Base-by-base conservation (phyloP, 108 stramenopile species). In the Cyclotella distinguenda region DNA sequence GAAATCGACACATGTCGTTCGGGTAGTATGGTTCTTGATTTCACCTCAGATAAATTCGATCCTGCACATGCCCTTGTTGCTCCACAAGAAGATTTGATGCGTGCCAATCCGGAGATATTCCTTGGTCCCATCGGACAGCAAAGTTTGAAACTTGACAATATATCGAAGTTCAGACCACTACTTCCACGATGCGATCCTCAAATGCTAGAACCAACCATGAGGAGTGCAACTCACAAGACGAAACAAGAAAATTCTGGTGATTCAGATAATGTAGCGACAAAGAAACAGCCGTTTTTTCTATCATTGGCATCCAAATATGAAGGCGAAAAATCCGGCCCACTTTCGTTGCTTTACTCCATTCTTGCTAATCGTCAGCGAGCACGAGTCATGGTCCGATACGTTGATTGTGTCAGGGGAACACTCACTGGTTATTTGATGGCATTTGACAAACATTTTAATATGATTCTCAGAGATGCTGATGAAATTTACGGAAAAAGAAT, bases 371-470 rank as follows among this genome's bases (percentile, higher is more conserved):
- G 68, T 32, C 79, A 84, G 57, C 71, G 84, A 12, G 70, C 82
- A 2, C 76, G 84, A 23, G 73, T 93, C 18, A 72, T 90, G 32
- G 58, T 89, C 18, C 77, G 91, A 36, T 88, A 91, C 36, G 83
- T 86, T 19, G 78, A 89, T 62, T 84, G 86, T 32, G 70, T 93
- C 16, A 82, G 91, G 9, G 91, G 91, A 23, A 87, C 83, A 30
- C 36, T 93, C 49, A 88, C 86, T 9, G 91, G 91, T 3, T 76
- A 58, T 48, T 66, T 93, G 32, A 55, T 88, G 9, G 87, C 86
- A 10, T 89, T 87, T 55, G 92, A 93, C 68, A 90, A 88, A 63
- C 88, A 88, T 65, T 83, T 85, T 49, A 93, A 93, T 60, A 72
- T 93, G 76, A 80, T 93, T 10, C 48, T 93, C 56, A 70, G 63